Evolutionary conservation across 345 rosid species (phyloP).

Genomic region (Punica granatum): DNA sequence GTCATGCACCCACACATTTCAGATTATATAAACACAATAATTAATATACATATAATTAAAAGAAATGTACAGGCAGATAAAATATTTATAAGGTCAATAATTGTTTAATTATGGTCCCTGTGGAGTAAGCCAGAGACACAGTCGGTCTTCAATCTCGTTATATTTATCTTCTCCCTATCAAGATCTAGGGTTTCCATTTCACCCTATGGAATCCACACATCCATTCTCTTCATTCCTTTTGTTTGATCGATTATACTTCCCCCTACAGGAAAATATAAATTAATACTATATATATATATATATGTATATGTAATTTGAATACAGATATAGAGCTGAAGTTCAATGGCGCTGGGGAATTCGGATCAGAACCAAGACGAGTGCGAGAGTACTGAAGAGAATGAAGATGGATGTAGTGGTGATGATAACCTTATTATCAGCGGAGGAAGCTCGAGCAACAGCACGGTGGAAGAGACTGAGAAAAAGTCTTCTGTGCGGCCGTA

Average conservation of each 20-base stretch:
- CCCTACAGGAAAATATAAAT: background rate
- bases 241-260: background rate
- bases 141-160: background rate
- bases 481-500: conserved; percentile 57
- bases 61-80: background rate
- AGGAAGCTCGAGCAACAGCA: conserved; percentile 81
- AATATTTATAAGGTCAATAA: background rate
- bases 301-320: too few relatives aligned
- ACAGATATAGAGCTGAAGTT: background rate
- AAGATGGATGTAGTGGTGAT: conserved; percentile 27
- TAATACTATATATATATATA: too few relatives aligned
- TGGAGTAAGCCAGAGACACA: background rate
- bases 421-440: conserved; percentile 27
- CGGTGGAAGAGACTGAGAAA: conserved; percentile 65
- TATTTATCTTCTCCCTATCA: conserved; percentile 5
- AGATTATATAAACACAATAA: background rate
- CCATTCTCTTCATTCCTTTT: background rate
- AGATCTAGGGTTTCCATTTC: conserved; percentile 11
- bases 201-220: background rate
- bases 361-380: conserved; percentile 18
- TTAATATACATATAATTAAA: background rate
- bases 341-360: background rate
- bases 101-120: conserved; percentile 3
- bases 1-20: background rate
- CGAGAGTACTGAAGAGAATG: conserved; percentile 13